Percentiles rank a stretch among this genome's conserved stretches.
phyloP scores from a whole-genome alignment of 495 filamentous ascomycete genomes.

The Aspergillus incahuasiensis region DNA sequence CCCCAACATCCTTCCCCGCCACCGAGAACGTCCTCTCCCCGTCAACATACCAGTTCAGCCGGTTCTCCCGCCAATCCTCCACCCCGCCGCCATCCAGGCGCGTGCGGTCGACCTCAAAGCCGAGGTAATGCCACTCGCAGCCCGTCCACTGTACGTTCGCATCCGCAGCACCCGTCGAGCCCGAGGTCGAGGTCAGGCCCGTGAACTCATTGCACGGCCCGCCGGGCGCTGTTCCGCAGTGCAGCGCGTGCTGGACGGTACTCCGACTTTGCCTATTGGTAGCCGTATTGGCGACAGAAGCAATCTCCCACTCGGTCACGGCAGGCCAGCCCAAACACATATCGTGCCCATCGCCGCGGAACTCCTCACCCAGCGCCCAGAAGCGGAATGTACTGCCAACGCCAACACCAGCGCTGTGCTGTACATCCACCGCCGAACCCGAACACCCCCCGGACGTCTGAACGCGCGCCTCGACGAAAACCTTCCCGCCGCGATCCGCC shows the following conservation, averaged over 20 bases:
- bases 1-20: neutral
- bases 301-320: conserved; percentile 4
- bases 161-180: no score
- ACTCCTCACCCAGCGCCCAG: neutral
- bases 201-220: conserved; percentile 7
- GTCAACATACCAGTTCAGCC: conserved; percentile 8
- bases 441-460: neutral
- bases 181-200: no score
- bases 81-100: neutral
- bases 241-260: neutral
- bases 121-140: conserved; percentile 9
- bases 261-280: no score
- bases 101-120: conserved; percentile 12
- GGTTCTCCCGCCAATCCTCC: conserved; percentile 6
- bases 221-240: conserved; percentile 1
- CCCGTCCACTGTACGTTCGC: conserved; percentile 3
- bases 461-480: conserved; percentile 7
- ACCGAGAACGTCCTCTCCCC: conserved; percentile 1
- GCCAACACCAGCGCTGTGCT: no score
- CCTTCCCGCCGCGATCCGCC: conserved; percentile 7
- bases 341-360: neutral
- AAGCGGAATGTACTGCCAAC: neutral
- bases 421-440: neutral
- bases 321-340: conserved; percentile 4
- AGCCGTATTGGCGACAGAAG: conserved; percentile 3